Evolutionary conservation across 2,329 filamentous ascomycete genomes (phyloP).

Genomic region (Gyromitra esculenta): DNA sequence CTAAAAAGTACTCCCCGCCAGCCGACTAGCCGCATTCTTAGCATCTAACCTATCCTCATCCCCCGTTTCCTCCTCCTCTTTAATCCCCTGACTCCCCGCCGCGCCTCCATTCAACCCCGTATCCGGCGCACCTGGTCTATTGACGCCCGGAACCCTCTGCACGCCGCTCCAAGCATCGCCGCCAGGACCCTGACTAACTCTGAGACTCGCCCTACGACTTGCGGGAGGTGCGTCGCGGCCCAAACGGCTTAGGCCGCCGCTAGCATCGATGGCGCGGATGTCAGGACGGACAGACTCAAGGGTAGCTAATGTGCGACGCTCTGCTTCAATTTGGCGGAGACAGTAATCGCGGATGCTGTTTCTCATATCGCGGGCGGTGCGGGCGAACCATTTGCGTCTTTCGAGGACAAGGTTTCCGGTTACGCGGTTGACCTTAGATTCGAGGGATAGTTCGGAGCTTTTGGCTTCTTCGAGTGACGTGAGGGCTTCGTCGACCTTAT

Average conservation of each 20-base stretch:
- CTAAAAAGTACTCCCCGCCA: conserved; percentile 93
- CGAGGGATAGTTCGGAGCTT: conserved; percentile 80
- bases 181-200: conserved; percentile 91
- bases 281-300: conserved; percentile 94
- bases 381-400: conserved; percentile 87
- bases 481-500: conserved; percentile 99
- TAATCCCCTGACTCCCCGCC: conserved; percentile 63
- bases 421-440: conserved; percentile 86
- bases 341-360: conserved; percentile 89
- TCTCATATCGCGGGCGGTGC: conserved; percentile 85
- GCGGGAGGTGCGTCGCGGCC: conserved; percentile 87
- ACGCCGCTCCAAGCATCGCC: conserved; percentile 99
- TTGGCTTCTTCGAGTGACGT: conserved; percentile 86
- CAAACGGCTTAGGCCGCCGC: conserved; percentile 86
- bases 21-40: conserved; percentile 88
- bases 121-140: conserved; percentile 65
- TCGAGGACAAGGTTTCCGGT: conserved; percentile 89
- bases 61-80: conserved; percentile 76
- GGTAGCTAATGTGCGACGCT: conserved; percentile 87
- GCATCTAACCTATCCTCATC: conserved; percentile 95
- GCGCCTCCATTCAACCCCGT: conserved; percentile 61
- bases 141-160: conserved; percentile 80
- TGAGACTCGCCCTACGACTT: conserved; percentile 76
- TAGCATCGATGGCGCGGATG: conserved; percentile 89
- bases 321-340: conserved; percentile 91